A percentile compares a stretch with the other conserved stretches of the same genome.
Evolutionary conservation across 306 rosid species (phyloP).

Genomic region (Comarum palustre): DNA sequence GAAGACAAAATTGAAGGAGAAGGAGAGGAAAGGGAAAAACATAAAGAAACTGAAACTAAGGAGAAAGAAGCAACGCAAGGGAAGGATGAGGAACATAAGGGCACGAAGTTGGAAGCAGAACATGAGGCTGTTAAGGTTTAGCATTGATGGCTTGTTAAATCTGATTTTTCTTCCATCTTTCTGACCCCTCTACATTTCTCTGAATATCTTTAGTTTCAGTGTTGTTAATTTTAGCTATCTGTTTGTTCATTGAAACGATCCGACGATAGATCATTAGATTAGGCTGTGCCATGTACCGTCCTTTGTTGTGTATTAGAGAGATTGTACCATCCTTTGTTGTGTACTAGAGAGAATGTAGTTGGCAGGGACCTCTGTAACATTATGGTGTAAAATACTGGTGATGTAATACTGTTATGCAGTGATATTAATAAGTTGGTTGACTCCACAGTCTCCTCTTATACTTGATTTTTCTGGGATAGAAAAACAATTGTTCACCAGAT

Average conservation of each 20-base stretch:
- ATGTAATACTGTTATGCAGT: slow-evolving; percentile 43
- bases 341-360: slow-evolving; percentile 51
- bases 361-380: slow-evolving; percentile 42
- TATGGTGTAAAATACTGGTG: slow-evolving; percentile 54
- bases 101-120: slow-evolving; percentile 43
- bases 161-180: slow-evolving; percentile 34
- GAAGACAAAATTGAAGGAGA: slow-evolving; percentile 46
- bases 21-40: slow-evolving; percentile 46
- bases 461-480: neutral
- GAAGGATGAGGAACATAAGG: slow-evolving; percentile 39
- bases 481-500: too few species aligned
- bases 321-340: slow-evolving; percentile 47
- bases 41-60: slow-evolving; percentile 31
- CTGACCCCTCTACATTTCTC: slow-evolving; percentile 53
- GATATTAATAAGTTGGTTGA: slow-evolving; percentile 25
- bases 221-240: slow-evolving; percentile 53
- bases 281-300: slow-evolving; percentile 50
- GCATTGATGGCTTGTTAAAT: slow-evolving; percentile 28
- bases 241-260: slow-evolving; percentile 60
- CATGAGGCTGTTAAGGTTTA: slow-evolving; percentile 37
- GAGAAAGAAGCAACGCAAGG: slow-evolving; percentile 41
- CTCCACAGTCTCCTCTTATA: neutral
- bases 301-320: slow-evolving; percentile 46
- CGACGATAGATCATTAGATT: slow-evolving; percentile 48
- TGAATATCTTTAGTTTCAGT: slow-evolving; percentile 46